Evolutionary conservation across 1,284 basidiomycete species (phyloP), one percentile per base, ranked within the genome.

Genomic region (Ganoderma leucocontextum): DNA sequence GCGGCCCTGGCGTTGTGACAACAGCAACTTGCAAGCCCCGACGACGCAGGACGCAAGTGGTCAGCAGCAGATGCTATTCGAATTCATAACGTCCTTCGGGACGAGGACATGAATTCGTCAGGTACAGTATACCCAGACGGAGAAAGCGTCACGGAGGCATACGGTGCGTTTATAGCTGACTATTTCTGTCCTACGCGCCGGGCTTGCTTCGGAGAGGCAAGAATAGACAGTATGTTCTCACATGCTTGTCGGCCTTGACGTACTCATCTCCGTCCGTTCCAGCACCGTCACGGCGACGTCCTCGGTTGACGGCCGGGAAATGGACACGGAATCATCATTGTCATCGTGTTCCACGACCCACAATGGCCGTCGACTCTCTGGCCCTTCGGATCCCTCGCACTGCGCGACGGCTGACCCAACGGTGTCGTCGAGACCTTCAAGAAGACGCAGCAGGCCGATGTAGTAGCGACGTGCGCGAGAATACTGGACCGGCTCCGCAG

Each of bases 151-250:
- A 29, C 29, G 29, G 29, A 1, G 29, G 29, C 29, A 29, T 29
- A 29, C 33, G 55, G 55, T 58, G 35, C 55, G 35, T 58, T 58
- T 38, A 35, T 58, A 58, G 35, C 8, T 35, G 35, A 38, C 55
- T 58, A 58, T 58, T 58, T 58, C 4, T 19, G 35, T 36, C 55
- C 35, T 10, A 3, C 33, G 35, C 33, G 35, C 19, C 15, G 12
- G 15, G 13, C 29, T 15, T 17, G 33, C 29, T 22, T 25, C n/a
- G 47, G 47, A 17, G 15, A 33, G 13, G 33, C 52, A 35, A 35
- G 33, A 55, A 55, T 55, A 55, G 33, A 55, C 29, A 8, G 29
- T 13, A 10, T 17, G 52, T 10, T 35, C 29, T 19, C 52, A 33
- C 52, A 35, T 35, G 52, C 52, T 49, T 25, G 47, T 49, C 47